Evolutionary conservation across 768 basidiomycete genomes (phyloP).

Genomic region (Boletus eberwhitei): DNA sequence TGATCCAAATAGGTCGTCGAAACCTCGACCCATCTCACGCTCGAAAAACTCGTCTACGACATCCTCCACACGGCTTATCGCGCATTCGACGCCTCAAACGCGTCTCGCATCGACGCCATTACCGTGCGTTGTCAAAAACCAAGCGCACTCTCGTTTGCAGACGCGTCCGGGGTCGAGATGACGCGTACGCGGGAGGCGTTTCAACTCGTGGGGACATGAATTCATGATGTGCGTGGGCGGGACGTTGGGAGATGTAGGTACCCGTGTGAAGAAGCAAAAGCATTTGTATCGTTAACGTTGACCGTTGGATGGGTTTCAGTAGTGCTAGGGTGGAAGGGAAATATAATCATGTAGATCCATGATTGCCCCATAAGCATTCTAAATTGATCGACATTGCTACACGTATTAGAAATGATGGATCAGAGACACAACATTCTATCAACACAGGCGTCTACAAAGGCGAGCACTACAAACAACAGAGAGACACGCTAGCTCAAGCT

Average conservation of each 20-base stretch:
- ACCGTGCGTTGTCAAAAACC: constrained; percentile 65
- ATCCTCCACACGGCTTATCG: constrained; percentile 50
- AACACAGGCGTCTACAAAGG: neutral
- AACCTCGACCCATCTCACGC: constrained; percentile 15
- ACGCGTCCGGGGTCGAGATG: constrained; percentile 61
- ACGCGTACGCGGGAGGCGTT: constrained; percentile 35
- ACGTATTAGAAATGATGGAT: neutral
- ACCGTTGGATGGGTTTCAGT: no score
- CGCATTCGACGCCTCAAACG: constrained; percentile 47
- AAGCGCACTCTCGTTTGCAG: constrained; percentile 64
- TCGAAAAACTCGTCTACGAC: constrained; percentile 36
- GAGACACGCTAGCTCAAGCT: neutral
- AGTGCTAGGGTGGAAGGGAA: no score
- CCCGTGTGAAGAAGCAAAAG: neutral
- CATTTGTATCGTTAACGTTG: no score
- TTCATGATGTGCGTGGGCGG: no score
- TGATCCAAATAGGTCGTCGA: constrained; percentile 7
- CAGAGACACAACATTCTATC: neutral
- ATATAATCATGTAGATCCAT: no score
- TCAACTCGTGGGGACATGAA: neutral
- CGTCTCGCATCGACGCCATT: constrained; percentile 37
- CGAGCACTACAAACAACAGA: neutral
- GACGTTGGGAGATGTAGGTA: no score
- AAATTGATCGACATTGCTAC: neutral
- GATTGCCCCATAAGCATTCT: neutral